Conservation (phyloP, 805 yeast genomes). For the Starmerella kuoi region DNA sequence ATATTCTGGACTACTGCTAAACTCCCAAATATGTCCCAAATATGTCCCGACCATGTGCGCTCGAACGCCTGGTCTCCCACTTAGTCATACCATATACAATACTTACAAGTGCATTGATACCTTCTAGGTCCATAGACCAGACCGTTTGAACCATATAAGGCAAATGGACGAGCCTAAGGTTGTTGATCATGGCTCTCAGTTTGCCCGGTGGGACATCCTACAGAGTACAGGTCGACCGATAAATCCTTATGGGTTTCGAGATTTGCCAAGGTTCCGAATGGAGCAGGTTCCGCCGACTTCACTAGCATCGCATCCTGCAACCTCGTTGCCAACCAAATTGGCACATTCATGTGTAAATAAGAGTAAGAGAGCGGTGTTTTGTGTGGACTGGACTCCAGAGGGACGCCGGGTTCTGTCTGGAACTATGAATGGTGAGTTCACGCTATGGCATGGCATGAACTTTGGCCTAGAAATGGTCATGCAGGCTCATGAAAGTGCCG, state of each 20-base stretch:
- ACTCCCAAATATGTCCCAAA: too few species aligned
- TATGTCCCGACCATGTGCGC: too few species aligned
- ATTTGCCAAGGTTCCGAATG: constrained; percentile 43
- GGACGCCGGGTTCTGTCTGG: constrained; percentile 85
- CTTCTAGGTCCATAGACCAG: too few species aligned
- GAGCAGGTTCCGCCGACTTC: constrained; percentile 52
- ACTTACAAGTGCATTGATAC: too few species aligned
- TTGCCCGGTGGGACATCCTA: constrained; percentile 49
- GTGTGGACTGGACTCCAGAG: constrained; percentile 94
- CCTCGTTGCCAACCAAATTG: constrained; percentile 66
- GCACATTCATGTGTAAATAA: constrained; percentile 86
- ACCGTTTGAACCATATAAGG: too few species aligned
- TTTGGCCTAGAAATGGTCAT: constrained; percentile 92
- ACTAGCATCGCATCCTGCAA: constrained; percentile 38
- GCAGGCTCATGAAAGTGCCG: constrained; percentile 95
- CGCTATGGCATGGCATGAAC: constrained; percentile 91
- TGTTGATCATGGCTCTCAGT: constrained; percentile 41
- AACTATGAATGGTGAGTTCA: constrained; percentile 86
- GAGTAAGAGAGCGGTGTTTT: constrained; percentile 78
- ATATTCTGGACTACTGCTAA: too few species aligned
- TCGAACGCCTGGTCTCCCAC: too few species aligned
- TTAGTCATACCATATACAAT: too few species aligned
- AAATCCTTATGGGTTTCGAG: constrained; percentile 35
- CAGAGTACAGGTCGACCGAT: constrained; percentile 30
- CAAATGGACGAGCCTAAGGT: constrained; percentile 1